Conservation (phyloP, 257 asterid species). For the Catharanthus roseus region DNA sequence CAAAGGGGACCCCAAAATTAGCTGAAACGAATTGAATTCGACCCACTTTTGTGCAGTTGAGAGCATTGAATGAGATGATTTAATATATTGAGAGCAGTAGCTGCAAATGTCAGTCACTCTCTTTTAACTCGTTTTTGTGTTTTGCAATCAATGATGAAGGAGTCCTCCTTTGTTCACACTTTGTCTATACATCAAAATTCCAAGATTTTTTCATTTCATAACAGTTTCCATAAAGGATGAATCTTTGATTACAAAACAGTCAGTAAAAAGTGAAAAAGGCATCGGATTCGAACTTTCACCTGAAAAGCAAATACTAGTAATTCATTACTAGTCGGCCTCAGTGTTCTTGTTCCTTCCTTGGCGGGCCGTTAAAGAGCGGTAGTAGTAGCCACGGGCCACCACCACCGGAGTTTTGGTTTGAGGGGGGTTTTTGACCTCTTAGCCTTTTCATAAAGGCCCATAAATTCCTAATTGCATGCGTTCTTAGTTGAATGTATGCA, state of each 20-base stretch:
- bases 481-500: no score
- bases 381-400: no score
- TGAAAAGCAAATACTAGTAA: background rate
- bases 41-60: slow-evolving; percentile 37
- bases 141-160: background rate
- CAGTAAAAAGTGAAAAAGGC: background rate
- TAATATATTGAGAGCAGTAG: slow-evolving; percentile 8
- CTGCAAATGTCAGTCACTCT: slow-evolving; percentile 24
- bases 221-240: background rate
- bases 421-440: no score
- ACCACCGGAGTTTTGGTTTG: background rate
- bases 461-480: no score
- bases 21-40: slow-evolving; percentile 32
- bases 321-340: background rate
- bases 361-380: background rate
- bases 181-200: slow-evolving; percentile 1
- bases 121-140: slow-evolving; percentile 3
- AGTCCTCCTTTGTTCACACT: slow-evolving; percentile 4
- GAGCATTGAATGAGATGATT: slow-evolving; percentile 38
- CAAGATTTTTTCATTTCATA: no score
- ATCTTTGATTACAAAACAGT: background rate
- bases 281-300: slow-evolving; percentile 5
- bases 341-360: background rate
- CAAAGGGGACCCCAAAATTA: slow-evolving; percentile 28
- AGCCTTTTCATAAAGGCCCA: no score